Conservation (phyloP, 169 alveolate species). For the Toxoplasma gondii region DNA sequence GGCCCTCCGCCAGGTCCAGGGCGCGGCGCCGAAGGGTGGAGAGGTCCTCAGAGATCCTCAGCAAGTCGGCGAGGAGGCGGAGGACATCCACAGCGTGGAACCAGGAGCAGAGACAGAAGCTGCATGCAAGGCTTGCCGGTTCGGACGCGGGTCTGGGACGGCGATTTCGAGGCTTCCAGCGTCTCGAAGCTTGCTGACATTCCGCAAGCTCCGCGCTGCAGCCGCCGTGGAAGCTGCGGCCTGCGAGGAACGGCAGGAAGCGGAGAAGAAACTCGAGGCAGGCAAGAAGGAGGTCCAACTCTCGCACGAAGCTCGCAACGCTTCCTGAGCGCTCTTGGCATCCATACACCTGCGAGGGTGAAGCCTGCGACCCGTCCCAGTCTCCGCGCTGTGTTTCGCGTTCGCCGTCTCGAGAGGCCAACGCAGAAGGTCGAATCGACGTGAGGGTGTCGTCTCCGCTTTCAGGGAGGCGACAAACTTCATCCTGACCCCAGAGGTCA, state of each 20-base stretch:
- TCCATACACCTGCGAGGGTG: no score
- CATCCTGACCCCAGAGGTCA: neutral
- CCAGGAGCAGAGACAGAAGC: neutral
- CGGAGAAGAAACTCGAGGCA: constrained; percentile 25
- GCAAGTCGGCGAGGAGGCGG: neutral
- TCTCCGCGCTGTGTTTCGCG: neutral
- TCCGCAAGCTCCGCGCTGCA: no score
- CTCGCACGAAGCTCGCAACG: neutral
- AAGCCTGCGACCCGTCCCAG: no score
- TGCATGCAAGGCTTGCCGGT: neutral
- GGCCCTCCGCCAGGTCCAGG: constrained; percentile 2
- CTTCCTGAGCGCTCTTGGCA: neutral
- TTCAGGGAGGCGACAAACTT: neutral
- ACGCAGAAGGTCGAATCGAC: neutral
- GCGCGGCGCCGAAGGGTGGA: constrained; percentile 27
- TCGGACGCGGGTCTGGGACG: neutral
- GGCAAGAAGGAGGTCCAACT: neutral
- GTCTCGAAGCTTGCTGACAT: no score
- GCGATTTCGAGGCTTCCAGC: no score
- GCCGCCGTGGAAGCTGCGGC: neutral
- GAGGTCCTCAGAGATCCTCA: constrained; percentile 12
- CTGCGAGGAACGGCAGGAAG: neutral
- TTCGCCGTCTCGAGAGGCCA: neutral
- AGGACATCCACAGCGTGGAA: neutral
- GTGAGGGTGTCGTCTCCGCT: neutral